These are phyloP conservation scores for Pseudocercospora fuligena DNA, from an alignment of 2,329 filamentous ascomycete genomes.

Conservation along the genomic window DNA sequence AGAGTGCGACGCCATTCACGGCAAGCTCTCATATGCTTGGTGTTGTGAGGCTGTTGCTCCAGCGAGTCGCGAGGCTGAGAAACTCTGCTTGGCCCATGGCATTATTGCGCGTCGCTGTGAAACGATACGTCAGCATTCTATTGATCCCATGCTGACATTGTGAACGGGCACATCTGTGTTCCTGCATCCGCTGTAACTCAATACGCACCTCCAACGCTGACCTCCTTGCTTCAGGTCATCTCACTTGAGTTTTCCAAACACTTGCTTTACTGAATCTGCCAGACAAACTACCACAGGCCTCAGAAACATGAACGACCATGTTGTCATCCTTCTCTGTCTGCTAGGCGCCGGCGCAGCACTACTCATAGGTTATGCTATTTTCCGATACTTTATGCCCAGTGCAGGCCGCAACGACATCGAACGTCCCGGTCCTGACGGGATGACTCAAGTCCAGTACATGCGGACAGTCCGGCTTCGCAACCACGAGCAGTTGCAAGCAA, in stretches of 20 bases:
- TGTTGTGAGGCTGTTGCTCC: neutral
- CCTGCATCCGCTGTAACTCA: conserved; percentile 1
- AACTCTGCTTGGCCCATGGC: conserved; percentile 2
- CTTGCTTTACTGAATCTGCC: neutral
- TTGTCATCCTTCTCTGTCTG: conserved; percentile 11
- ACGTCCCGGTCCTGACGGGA: neutral
- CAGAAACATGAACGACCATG: conserved; percentile 9
- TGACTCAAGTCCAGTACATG: conserved; percentile 11
- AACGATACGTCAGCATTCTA: neutral
- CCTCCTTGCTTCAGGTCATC: neutral
- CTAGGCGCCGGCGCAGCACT: conserved; percentile 7
- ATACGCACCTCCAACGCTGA: neutral
- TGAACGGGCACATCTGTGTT: neutral
- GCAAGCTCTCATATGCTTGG: neutral
- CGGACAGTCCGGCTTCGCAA: conserved; percentile 7
- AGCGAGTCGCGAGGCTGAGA: neutral
- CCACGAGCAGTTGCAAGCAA: conserved; percentile 5
- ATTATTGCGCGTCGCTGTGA: neutral
- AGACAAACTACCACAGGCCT: neutral
- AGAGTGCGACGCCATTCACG: neutral
- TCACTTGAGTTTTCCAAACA: neutral
- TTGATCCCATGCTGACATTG: neutral
- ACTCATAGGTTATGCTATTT: conserved; percentile 2
- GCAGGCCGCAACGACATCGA: neutral
- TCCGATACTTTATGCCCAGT: conserved; percentile 8